These are phyloP conservation scores for Ballota nigra DNA, from an alignment of 257 asterid species.

Conservation along the genomic window DNA sequence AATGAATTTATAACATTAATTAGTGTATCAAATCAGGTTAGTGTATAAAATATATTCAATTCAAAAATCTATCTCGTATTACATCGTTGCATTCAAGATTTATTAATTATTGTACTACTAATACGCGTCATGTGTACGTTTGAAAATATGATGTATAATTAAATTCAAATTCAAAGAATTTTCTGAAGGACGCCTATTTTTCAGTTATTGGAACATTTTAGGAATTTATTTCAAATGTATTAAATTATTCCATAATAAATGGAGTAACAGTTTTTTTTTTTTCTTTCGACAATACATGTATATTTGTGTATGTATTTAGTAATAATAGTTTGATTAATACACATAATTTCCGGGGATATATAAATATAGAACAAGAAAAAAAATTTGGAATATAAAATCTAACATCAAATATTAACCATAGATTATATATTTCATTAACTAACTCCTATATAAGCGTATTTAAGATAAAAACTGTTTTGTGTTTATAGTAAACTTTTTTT, in stretches of 20 bases:
- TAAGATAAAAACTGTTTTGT: too few species aligned
- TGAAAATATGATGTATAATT: background rate
- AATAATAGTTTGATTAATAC: background rate
- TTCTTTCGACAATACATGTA: too few species aligned
- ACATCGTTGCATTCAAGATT: background rate
- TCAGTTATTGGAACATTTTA: background rate
- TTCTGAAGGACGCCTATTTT: too few species aligned
- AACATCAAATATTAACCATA: background rate
- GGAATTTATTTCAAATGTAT: background rate
- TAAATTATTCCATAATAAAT: too few species aligned
- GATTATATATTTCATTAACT: background rate
- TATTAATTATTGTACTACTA: background rate
- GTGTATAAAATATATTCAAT: background rate
- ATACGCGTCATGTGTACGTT: background rate
- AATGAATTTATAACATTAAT: background rate
- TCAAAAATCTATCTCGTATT: too few species aligned
- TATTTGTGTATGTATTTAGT: too few species aligned
- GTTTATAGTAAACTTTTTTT: too few species aligned
- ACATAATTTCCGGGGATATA: background rate
- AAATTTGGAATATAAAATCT: background rate
- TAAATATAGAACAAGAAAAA: background rate
- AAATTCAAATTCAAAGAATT: background rate
- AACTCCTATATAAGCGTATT: background rate
- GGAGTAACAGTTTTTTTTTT: too few species aligned
- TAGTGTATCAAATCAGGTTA: background rate